Evolutionary conservation across 2,329 filamentous ascomycete genomes (phyloP).

Genomic region (Colletotrichum nymphaeae): DNA sequence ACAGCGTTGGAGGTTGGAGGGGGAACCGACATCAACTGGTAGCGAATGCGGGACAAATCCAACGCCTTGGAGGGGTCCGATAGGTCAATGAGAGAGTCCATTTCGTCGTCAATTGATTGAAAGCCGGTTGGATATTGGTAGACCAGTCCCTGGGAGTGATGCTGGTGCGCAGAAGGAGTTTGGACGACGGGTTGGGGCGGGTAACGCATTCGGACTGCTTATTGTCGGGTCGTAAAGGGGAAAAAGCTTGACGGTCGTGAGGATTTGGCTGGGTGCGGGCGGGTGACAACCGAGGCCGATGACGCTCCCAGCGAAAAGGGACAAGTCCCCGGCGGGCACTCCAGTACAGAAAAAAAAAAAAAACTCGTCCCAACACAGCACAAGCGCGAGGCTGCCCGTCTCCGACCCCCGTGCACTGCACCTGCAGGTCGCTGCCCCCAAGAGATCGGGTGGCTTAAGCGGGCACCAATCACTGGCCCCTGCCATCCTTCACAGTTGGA

Average conservation of each 20-base stretch:
- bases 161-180: slow-evolving; percentile 16
- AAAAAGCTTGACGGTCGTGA: slow-evolving; percentile 13
- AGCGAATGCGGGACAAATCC: slow-evolving; percentile 91
- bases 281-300: slow-evolving; percentile 26
- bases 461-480: slow-evolving; percentile 31
- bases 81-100: slow-evolving; percentile 93
- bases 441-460: slow-evolving; percentile 8
- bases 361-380: slow-evolving; percentile 1
- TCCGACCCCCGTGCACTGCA: not conserved
- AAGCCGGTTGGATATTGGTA: slow-evolving; percentile 4
- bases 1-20: slow-evolving; percentile 23
- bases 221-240: slow-evolving; percentile 16
- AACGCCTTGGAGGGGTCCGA: slow-evolving; percentile 86
- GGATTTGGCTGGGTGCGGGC: not conserved
- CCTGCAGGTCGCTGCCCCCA: slow-evolving; percentile 17
- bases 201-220: slow-evolving; percentile 25
- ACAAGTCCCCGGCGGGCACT: not conserved
- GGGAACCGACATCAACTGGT: slow-evolving; percentile 83
- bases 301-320: slow-evolving; percentile 32
- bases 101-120: slow-evolving; percentile 51
- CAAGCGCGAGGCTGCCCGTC: slow-evolving; percentile 26
- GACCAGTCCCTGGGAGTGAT: not conserved
- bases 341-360: not conserved
- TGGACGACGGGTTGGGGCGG: slow-evolving; percentile 14
- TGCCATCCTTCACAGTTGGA: slow-evolving; percentile 3